Evolutionary conservation across 1,284 basidiomycete genomes (phyloP).

Genomic region (Heliocybe sulcata): DNA sequence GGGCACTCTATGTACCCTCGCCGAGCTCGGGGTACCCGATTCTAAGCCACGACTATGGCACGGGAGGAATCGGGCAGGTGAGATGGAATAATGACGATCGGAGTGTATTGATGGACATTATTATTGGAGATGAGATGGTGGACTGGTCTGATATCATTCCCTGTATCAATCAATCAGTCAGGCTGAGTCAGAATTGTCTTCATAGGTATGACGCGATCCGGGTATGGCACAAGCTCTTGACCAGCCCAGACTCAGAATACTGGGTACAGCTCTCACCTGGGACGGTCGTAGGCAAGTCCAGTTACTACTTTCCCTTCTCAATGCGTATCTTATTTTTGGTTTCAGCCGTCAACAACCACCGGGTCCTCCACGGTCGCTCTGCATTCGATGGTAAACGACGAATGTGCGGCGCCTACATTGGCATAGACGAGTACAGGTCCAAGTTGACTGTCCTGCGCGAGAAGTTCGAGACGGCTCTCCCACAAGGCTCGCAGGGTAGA

Average conservation of each 20-base stretch:
- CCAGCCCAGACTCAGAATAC: conserved; percentile 79
- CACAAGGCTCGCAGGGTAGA: conserved; percentile 15
- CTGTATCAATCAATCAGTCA: neutral
- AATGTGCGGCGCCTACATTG: conserved; percentile 95
- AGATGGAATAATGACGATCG: conserved; percentile 97
- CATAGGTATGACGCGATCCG: conserved; percentile 78
- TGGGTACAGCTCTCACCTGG: conserved; percentile 88
- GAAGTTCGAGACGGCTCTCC: conserved; percentile 29
- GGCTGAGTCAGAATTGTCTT: conserved; percentile 1
- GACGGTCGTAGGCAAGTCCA: conserved; percentile 69
- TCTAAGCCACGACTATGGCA: conserved; percentile 54
- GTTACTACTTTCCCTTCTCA: neutral
- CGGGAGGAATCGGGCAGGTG: conserved; percentile 68
- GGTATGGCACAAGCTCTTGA: conserved; percentile 72
- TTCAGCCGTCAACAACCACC: conserved; percentile 87
- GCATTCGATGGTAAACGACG: conserved; percentile 83
- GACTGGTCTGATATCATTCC: conserved; percentile 50
- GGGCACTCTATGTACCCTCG: conserved; percentile 56
- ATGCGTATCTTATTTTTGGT: too few species aligned
- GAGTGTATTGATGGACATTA: conserved; percentile 63
- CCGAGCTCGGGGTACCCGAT: conserved; percentile 60
- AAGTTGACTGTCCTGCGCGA: conserved; percentile 65
- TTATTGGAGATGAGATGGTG: conserved; percentile 56
- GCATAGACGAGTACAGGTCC: conserved; percentile 84
- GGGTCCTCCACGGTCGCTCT: conserved; percentile 90